Base-by-base conservation (phyloP, 2,329 filamentous ascomycete genomes). In the Fusarium euwallaceae region DNA sequence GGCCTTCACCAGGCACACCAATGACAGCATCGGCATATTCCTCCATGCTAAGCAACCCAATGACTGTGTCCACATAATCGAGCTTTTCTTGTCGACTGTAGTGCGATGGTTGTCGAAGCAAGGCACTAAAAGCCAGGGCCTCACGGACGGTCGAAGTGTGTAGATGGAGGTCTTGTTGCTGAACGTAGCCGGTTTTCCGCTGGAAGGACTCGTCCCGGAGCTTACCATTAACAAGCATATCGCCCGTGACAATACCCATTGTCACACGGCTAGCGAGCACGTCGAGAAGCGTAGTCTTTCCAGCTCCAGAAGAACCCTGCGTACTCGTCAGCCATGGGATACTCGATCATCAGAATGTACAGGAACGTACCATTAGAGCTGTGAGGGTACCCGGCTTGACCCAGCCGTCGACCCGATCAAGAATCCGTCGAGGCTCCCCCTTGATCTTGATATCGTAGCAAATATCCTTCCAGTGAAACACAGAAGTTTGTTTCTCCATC, bases 281-380 rank as follows among this genome's bases (percentile, higher is more conserved):
- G 20, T 43, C 41, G 11, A 43, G 41, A 22, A 43, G 20, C 11
- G 20, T 22, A 2, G 41, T 43, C 41, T 43, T 43, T 43, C 41
- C 41, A 22, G 41, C 41, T 22, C 41, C 41, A 20, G 41, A 43
- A 4, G 41, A 22, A 8, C 41, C 41, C 41, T 89, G 81, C 96
- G 6, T 95, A 86, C 1, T 16, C 95, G 94, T 81, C 95, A 94
- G 81, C 96, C 2, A 45, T 45, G 94, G 80, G 95, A 92, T 32
- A 94, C 93, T 94, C 0, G 93, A 94, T 82, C 93, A 94, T 62
- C 6, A 45, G 41, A 45, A 45, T 22, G 20, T 45, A 3, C 3
- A 45, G n/a, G 20, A 1, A 1, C 41, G 14, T 43, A 22, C 41
- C 41, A 43, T 43, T 2, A 43, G 41, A 2, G 41, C 41, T 22